These are phyloP conservation scores for Coelastrella sp. DNA, from an alignment of 139 green algal species.

Conservation along the genomic window DNA sequence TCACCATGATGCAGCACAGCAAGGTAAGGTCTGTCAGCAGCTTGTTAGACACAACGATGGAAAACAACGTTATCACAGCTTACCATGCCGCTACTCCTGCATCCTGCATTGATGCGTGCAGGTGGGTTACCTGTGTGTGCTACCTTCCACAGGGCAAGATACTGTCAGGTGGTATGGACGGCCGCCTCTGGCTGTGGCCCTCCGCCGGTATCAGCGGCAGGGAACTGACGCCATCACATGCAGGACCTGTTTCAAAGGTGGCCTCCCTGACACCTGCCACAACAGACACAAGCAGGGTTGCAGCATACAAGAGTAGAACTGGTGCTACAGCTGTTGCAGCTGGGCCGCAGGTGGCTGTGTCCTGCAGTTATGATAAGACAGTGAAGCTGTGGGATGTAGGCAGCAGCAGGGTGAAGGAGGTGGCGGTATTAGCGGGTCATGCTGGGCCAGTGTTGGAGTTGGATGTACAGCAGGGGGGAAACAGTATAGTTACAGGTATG, in stretches of 20 bases:
- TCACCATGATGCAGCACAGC: too few relatives aligned
- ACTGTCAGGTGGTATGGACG: slow-evolving; percentile 84
- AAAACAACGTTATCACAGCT: too few relatives aligned
- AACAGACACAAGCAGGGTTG: not conserved
- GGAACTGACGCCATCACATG: not conserved
- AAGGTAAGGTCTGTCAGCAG: too few relatives aligned
- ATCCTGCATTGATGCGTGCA: too few relatives aligned
- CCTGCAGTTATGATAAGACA: slow-evolving; percentile 79
- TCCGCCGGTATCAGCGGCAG: slow-evolving; percentile 27
- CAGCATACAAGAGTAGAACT: too few relatives aligned
- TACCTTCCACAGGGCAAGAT: slow-evolving; percentile 72
- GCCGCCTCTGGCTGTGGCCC: slow-evolving; percentile 81
- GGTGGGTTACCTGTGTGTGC: slow-evolving; percentile 73
- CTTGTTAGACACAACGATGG: too few relatives aligned
- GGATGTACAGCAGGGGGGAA: slow-evolving; percentile 9
- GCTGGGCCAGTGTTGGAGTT: slow-evolving; percentile 65
- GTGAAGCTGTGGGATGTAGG: slow-evolving; percentile 70
- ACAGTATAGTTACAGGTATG: not conserved
- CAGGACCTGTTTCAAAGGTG: slow-evolving; percentile 12
- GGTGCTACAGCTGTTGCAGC: not conserved
- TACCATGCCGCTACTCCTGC: too few relatives aligned
- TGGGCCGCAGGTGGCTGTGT: slow-evolving; percentile 41
- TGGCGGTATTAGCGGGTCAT: slow-evolving; percentile 43
- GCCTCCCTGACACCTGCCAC: not conserved
- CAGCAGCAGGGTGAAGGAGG: not conserved